Evolutionary conservation across 805 yeast species (phyloP), one percentile per base, ranked within the genome.

Genomic region (Starmerella asiatica): DNA sequence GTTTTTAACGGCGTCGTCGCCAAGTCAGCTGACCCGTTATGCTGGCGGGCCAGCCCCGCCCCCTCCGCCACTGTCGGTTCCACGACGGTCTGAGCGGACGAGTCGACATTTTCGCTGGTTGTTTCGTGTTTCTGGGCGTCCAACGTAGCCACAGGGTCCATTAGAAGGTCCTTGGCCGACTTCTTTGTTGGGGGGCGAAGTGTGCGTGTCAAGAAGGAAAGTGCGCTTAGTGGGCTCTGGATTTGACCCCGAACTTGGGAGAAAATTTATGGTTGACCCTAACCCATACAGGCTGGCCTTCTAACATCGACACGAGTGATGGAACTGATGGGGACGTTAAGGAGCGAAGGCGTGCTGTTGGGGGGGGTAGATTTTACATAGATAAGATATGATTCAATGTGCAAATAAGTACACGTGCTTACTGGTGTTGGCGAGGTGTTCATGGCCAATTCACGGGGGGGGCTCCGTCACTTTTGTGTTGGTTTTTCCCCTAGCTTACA

Each of bases 171-270:
- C 39, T 36, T 24, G 9, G 23, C 24, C 30, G 39, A 32, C 19
- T 26, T 34, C 18, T 9, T 12, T 41, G 32, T 40, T 26, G 32
- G 16, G 14, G 21, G 15, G 20, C 19, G 17, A 19, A 19, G 36
- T 28, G 45, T 42, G 43, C 27, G 34, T 39, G 49, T 45, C 19
- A 45, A 26, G 50, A 46, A 38, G 48, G 39, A 37, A 39, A 46
- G 50, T 38, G 29, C 29, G 16, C 19, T 15, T 18, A 12, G n/a
- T 21, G 26, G 27, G 37, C 29, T 21, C 36, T 23, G 29, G 48
- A 39, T 46, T 46, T 45, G 49, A 46, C 50, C 50, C 50, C 50
- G 33, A 30, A 15, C 26, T 31, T 34, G 29, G 27, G 37, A 37
- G 37, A 46, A 45, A 40, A 40, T 39, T 43, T 36, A 37, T 34